Percentiles rank a stretch among this genome's conserved stretches.
These are phyloP conservation scores for Pinus albicaulis DNA, from an alignment of 75 land plant species.

Conservation along the genomic window DNA sequence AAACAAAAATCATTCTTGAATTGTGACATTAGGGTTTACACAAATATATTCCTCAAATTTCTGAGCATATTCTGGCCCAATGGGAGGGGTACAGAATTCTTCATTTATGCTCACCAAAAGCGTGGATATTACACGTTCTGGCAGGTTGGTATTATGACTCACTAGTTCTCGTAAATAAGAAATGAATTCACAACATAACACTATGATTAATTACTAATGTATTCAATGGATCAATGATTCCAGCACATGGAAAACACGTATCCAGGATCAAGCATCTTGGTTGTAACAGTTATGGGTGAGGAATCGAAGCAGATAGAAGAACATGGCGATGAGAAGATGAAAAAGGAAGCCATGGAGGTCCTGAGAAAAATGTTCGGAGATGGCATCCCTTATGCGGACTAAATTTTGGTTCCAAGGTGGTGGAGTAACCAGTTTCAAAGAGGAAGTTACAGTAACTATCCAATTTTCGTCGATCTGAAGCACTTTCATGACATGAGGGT, in stretches of 20 bases:
- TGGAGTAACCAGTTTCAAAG: slow-evolving; percentile 15
- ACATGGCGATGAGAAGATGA: slow-evolving; percentile 53
- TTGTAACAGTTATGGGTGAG: slow-evolving; percentile 75
- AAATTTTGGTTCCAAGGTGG: slow-evolving; percentile 76
- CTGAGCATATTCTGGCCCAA: slow-evolving; percentile 58
- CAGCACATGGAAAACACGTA: slow-evolving; percentile 83
- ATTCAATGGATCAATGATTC: too few relatives aligned
- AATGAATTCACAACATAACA: too few relatives aligned
- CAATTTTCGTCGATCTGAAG: slow-evolving; percentile 39
- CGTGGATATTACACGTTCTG: slow-evolving; percentile 66
- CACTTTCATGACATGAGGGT: slow-evolving; percentile 54
- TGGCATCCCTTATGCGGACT: slow-evolving; percentile 47
- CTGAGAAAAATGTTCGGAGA: slow-evolving; percentile 65
- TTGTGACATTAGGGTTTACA: slow-evolving; percentile 61
- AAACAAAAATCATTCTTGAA: slow-evolving; percentile 35
- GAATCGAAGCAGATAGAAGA: slow-evolving; percentile 71
- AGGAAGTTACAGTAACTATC: slow-evolving; percentile 79
- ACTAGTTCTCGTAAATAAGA: too few relatives aligned
- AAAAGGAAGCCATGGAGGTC: slow-evolving; percentile 62
- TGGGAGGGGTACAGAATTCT: slow-evolving; percentile 52
- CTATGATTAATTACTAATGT: too few relatives aligned
- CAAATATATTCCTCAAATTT: slow-evolving; percentile 67
- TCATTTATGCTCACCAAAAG: slow-evolving; percentile 45
- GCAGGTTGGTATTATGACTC: slow-evolving; percentile 31
- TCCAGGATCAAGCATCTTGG: slow-evolving; percentile 65